Evolutionary conservation across 1,139 yeast species (phyloP).

Genomic region (Dujonia santamariae): DNA sequence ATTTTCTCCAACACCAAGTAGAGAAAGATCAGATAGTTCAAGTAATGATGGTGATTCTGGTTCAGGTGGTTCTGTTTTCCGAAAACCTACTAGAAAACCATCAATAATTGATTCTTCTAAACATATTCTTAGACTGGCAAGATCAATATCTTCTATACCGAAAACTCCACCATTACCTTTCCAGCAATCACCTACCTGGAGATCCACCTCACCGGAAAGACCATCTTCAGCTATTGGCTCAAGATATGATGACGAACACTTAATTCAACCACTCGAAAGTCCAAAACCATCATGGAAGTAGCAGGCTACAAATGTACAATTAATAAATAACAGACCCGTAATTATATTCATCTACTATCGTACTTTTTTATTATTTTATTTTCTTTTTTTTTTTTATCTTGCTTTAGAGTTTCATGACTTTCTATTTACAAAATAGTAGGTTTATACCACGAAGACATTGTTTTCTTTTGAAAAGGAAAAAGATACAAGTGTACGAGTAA

Average conservation of each 20-base stretch:
- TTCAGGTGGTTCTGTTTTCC: neutral
- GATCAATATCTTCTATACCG: conserved; percentile 10
- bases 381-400: too few relatives aligned
- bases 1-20: conserved; percentile 2
- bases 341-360: too few relatives aligned
- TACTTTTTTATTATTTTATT: neutral
- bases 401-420: too few relatives aligned
- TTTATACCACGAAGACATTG: too few relatives aligned
- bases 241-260: conserved; percentile 31
- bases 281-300: conserved; percentile 31
- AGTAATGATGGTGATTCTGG: neutral
- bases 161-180: conserved; percentile 6
- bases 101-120: conserved; percentile 2
- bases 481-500: too few relatives aligned
- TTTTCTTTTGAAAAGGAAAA: too few relatives aligned
- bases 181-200: conserved; percentile 7
- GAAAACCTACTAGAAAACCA: conserved; percentile 6
- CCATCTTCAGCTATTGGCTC: conserved; percentile 35
- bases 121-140: neutral
- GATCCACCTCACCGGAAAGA: conserved; percentile 33
- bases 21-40: neutral
- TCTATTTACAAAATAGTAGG: too few relatives aligned
- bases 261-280: conserved; percentile 25
- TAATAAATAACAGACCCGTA: too few relatives aligned
- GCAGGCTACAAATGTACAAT: too few relatives aligned